phyloP scores from a whole-genome alignment of 2,329 filamentous ascomycete genomes.

The Stemphylium lycopersici region DNA sequence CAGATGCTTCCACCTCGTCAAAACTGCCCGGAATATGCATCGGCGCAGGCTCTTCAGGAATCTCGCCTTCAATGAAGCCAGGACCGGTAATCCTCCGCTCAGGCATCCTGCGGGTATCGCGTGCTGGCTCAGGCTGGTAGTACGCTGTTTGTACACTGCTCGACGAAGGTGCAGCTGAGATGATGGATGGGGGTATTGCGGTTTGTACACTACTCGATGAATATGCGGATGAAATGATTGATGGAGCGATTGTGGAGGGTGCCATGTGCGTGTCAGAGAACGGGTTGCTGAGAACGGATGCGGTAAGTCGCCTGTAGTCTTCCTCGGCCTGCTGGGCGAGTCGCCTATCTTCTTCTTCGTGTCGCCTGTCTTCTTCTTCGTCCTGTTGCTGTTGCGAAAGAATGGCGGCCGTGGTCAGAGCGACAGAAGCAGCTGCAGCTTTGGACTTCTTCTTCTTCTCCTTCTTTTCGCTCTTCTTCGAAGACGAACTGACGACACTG shows the following conservation, averaged over 20 bases:
- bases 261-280: constrained; percentile 36
- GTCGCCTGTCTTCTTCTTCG: constrained; percentile 21
- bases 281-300: constrained; percentile 35
- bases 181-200: constrained; percentile 5
- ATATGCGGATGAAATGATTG: constrained; percentile 26
- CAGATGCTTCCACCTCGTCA: constrained; percentile 42
- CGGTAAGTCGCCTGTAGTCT: constrained; percentile 21
- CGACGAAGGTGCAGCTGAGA: constrained; percentile 25
- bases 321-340: constrained; percentile 23
- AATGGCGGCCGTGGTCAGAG: constrained; percentile 27
- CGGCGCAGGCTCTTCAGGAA: constrained; percentile 62
- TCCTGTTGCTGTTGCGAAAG: constrained; percentile 28
- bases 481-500: constrained; percentile 26
- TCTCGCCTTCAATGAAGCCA: constrained; percentile 47
- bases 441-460: constrained; percentile 42
- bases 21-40: constrained; percentile 69
- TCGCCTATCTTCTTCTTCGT: constrained; percentile 22
- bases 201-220: constrained; percentile 19
- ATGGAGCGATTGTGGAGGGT: constrained; percentile 27
- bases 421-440: constrained; percentile 28
- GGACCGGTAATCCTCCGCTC: constrained; percentile 26
- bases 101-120: constrained; percentile 34
- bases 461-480: constrained; percentile 41
- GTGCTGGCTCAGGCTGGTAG: constrained; percentile 52
- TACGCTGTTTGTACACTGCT: constrained; percentile 42